Base-by-base conservation (phyloP, 1,284 basidiomycete species). In the Lignosus rhinocerotis region DNA sequence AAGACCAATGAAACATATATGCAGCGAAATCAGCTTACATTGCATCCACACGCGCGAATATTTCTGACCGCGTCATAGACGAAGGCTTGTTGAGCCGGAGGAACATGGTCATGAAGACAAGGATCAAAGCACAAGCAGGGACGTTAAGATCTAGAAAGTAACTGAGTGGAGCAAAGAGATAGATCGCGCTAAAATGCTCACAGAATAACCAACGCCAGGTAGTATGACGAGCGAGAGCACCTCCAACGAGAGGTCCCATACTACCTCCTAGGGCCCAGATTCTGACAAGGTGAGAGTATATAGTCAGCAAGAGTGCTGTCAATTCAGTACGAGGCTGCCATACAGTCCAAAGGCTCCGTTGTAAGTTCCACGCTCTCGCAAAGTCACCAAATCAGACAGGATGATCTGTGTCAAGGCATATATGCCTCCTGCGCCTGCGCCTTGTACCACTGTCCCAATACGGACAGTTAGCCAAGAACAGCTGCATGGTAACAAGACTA, bases 401-500 rank as follows among this genome's bases (percentile, higher is more conserved):
- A 64, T 57, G 55, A 64, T 64, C 41, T 55, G 50, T 3, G 44
- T 48, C 5, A 80, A 66, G 0, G 75, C 63, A 6, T 76, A 61
- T 51, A 82, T 78, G 6, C 75, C 76, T 6, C 81, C 81, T 8
- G 76, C 76, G 8, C 81, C 81, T 44, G 80, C 67, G 10, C 81
- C 80, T 58, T 82, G 80, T 7, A 83, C 65, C 3, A 73, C 58
- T 59, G 16, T 21, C 32, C 16, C 36, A 12, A 12, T 41, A 41
- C n/a, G n/a, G n/a, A n/a, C n/a, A n/a, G n/a, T n/a, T n/a, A n/a
- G n/a, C n/a, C n/a, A n/a, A n/a, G n/a, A n/a, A n/a, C n/a, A n/a
- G n/a, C n/a, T n/a, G n/a, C n/a, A n/a, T n/a, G n/a, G n/a, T n/a
- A n/a, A n/a, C n/a, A n/a, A n/a, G n/a, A n/a, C n/a, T n/a, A n/a